Percentiles rank a stretch among this genome's conserved stretches.
phyloP scores from a whole-genome alignment of 139 green algal genomes.

The Chlorella sorokiniana region DNA sequence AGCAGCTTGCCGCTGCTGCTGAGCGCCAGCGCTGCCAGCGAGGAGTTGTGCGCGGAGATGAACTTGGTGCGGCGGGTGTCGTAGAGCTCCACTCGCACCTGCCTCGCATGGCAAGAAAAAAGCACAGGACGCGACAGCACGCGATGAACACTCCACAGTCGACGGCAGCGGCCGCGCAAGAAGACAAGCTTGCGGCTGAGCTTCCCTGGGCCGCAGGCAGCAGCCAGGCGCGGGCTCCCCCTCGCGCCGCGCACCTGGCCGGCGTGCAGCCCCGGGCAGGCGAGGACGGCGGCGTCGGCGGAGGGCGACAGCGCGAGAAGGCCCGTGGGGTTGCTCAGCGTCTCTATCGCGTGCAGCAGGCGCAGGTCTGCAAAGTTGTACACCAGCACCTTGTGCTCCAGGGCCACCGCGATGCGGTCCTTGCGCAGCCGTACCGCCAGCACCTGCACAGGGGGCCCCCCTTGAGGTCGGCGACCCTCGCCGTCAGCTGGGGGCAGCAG shows the following conservation, averaged over 20 bases:
- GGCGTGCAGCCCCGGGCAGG: conserved; percentile 89
- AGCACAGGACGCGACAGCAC: too few species aligned
- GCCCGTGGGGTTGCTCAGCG: conserved; percentile 81
- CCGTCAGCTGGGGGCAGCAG: too few species aligned
- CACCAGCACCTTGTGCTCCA: conserved; percentile 89
- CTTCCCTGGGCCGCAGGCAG: too few species aligned
- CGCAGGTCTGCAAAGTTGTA: conserved; percentile 97
- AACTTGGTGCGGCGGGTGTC: conserved; percentile 90
- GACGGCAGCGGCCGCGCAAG: too few species aligned
- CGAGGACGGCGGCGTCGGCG: conserved; percentile 84
- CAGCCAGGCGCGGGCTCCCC: too few species aligned
- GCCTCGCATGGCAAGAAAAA: too few species aligned
- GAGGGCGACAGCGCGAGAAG: conserved; percentile 84
- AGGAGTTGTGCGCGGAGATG: conserved; percentile 85
- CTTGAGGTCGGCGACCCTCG: neutral
- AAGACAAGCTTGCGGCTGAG: too few species aligned
- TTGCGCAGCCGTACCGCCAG: conserved; percentile 83
- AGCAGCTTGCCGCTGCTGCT: conserved; percentile 84
- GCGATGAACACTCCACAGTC: too few species aligned
- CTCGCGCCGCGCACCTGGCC: conserved; percentile 74
- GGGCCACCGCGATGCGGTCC: conserved; percentile 91
- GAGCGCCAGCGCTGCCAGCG: conserved; percentile 79
- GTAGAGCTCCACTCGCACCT: conserved; percentile 95
- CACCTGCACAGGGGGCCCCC: conserved; percentile 58
- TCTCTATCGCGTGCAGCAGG: conserved; percentile 93